Base-by-base conservation (phyloP, 192 early-diverging fungal species). In the Tieghemiomyces parasiticus region DNA sequence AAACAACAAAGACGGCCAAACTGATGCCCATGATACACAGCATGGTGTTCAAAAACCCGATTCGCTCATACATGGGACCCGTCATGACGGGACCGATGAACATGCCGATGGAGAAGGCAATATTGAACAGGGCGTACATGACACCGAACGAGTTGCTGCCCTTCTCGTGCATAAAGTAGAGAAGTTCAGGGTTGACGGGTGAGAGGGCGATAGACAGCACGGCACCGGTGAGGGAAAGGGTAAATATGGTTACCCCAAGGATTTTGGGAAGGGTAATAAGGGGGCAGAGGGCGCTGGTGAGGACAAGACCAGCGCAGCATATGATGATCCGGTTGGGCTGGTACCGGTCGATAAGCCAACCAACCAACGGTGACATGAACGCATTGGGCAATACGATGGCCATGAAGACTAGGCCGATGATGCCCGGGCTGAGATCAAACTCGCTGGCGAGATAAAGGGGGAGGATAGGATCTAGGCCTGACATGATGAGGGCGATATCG, bases 51-150 rank as follows among this genome's bases (percentile, higher is more conserved):
- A 61, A 68, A 68, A 86, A 86, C 0, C 76, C 76, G 24, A 73
- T 64, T 22, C 69, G 64, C 22, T 80, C 76, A 63, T 74, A 73
- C 25, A 84, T 64, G 2, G 73, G 65, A 1, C 83, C 80, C 26
- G 79, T 74, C 46, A 79, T 62, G n/a, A 83, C 81, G 4, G 87
- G 87, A 2, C 84, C 81, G 29, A 81, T 60, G 46, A 87, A 80
- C 73, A 87, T 83, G n/a, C 83, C 82, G n/a, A 80, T 61, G 25
- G 82, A 81, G 47, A 82, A 89, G 0, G 83, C 77, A 66, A 87
- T 82, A 65, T 87, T 89, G 66, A 82, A 86, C 35, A 89, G 65
- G 6, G 84, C 84, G 66, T 86, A 87, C 1, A 82, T 78, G 65
- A 71, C 70, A 45, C 71, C 78, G 55, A 74, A 78, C 26, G 74